Evolutionary conservation across 441 rosid genomes (phyloP).

Genomic region (Corymbia citriodora): DNA sequence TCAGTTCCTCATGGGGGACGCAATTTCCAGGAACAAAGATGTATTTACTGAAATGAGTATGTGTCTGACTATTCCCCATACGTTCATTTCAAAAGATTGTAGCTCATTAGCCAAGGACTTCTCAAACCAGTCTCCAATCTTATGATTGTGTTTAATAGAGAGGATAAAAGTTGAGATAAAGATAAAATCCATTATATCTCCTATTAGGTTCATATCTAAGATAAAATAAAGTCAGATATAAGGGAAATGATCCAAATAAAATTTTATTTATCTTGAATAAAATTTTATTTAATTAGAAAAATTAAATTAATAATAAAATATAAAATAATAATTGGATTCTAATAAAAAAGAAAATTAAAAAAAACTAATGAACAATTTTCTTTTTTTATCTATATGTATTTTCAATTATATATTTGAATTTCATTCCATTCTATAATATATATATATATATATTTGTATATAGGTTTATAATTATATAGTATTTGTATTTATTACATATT

Average conservation of each 20-base stretch:
- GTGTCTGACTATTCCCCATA: neutral
- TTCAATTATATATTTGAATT: no score
- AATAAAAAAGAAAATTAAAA: no score
- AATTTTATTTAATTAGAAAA: neutral
- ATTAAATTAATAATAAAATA: no score
- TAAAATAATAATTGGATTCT: neutral
- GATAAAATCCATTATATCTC: neutral
- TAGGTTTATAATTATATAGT: no score
- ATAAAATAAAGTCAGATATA: no score
- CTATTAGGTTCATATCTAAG: neutral
- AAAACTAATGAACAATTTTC: neutral
- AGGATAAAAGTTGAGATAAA: neutral
- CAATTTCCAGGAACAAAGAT: neutral
- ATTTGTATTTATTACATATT: neutral
- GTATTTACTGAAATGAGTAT: neutral
- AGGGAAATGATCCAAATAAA: no score
- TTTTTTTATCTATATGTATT: no score
- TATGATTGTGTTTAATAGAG: neutral
- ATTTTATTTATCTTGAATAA: neutral
- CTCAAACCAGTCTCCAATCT: neutral
- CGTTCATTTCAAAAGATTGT: neutral
- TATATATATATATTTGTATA: neutral
- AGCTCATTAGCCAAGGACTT: neutral
- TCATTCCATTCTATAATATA: no score
- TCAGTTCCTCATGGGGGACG: neutral